These are phyloP conservation scores for Leccinum olivaceopallidum DNA, from an alignment of 768 basidiomycete species.

Conservation along the genomic window DNA sequence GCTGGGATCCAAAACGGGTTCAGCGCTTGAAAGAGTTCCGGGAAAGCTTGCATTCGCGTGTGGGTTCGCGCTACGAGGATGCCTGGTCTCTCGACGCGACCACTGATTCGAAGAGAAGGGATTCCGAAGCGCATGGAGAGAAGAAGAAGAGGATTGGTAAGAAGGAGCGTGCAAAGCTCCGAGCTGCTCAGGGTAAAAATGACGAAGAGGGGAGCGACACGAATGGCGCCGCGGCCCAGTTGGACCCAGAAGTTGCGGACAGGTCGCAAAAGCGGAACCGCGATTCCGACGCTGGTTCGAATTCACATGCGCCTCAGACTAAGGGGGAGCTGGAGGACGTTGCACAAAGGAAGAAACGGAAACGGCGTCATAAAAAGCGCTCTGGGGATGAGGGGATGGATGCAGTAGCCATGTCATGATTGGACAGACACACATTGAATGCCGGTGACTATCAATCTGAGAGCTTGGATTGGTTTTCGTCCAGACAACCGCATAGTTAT, in stretches of 20 bases:
- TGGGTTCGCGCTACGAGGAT: conserved; percentile 20
- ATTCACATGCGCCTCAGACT: conserved; percentile 11
- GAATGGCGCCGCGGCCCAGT: neutral
- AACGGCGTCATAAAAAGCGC: conserved; percentile 41
- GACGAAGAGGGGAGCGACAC: conserved; percentile 7
- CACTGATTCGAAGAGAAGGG: conserved; percentile 8
- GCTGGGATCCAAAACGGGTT: conserved; percentile 62
- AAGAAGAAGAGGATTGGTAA: conserved; percentile 68
- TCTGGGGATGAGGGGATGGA: conserved; percentile 6
- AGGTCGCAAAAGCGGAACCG: conserved; percentile 19
- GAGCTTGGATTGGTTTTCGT: neutral
- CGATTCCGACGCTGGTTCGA: conserved; percentile 11
- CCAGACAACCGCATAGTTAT: neutral
- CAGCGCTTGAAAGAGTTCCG: conserved; percentile 76
- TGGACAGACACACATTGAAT: neutral
- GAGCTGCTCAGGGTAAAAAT: conserved; percentile 28
- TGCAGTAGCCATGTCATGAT: conserved; percentile 2
- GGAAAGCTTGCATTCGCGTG: conserved; percentile 51
- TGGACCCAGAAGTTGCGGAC: neutral
- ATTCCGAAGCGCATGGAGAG: conserved; percentile 16
- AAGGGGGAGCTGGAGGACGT: conserved; percentile 13
- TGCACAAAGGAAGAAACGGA: conserved; percentile 38
- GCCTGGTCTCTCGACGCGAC: conserved; percentile 18
- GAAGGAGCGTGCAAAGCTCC: conserved; percentile 64
- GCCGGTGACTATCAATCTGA: neutral